phyloP scores from a whole-genome alignment of 805 yeast genomes.

The Metschnikowia anglica region DNA sequence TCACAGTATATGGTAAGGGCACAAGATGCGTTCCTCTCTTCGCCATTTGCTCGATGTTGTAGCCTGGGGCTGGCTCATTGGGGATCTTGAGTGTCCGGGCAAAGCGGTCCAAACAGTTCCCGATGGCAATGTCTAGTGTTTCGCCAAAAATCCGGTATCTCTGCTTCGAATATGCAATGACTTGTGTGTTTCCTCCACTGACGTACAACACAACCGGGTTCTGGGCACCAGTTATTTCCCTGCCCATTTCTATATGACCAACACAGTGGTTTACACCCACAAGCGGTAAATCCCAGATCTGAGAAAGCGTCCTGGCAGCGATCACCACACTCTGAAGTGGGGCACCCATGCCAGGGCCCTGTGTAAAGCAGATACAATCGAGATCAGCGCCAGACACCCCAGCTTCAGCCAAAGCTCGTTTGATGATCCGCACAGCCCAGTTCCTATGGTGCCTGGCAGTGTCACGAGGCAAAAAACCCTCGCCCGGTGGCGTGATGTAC shows the following conservation, averaged over 20 bases:
- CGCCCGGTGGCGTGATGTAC: conserved; percentile 95
- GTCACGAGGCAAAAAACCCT: conserved; percentile 94
- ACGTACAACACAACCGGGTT: conserved; percentile 97
- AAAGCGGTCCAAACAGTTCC: conserved; percentile 93
- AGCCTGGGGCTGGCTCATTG: conserved; percentile 96
- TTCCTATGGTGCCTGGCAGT: conserved; percentile 95
- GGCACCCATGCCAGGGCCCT: conserved; percentile 99
- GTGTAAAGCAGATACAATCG: conserved; percentile 89
- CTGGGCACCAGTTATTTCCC: conserved; percentile 96
- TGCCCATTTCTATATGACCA: conserved; percentile 98
- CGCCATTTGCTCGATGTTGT: conserved; percentile 93
- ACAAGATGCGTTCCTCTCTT: conserved; percentile 63
- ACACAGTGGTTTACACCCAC: conserved; percentile 97
- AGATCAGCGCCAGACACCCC: conserved; percentile 49
- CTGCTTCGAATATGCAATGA: conserved; percentile 92
- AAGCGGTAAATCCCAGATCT: conserved; percentile 78
- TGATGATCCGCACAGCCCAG: conserved; percentile 84
- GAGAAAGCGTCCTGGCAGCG: conserved; percentile 83
- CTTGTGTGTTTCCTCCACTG: conserved; percentile 98
- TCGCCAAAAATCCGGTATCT: conserved; percentile 98
- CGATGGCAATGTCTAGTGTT: conserved; percentile 95
- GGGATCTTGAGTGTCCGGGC: conserved; percentile 88
- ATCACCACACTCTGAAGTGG: conserved; percentile 91
- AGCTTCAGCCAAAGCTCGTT: conserved; percentile 64
- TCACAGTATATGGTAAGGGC: conserved; percentile 90